phyloP scores from a whole-genome alignment of 805 yeast genomes.

The Nakazawaea anatomiae region DNA sequence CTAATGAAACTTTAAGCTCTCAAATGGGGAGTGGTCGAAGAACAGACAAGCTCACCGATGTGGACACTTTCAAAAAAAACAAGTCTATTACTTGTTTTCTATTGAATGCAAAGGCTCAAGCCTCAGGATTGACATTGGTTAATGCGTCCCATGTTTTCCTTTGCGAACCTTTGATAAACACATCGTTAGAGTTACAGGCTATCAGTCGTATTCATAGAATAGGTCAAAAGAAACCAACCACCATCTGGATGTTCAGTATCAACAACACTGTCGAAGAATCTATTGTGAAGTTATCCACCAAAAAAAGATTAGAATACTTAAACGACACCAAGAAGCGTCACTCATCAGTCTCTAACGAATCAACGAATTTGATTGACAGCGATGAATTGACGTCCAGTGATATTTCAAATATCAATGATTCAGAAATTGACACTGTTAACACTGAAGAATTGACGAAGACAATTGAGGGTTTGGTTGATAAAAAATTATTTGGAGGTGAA shows the following conservation, averaged over 20 bases:
- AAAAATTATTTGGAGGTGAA: slow-evolving; percentile 48
- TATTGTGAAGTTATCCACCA: slow-evolving; percentile 63
- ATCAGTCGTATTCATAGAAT: slow-evolving; percentile 88
- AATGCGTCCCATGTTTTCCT: slow-evolving; percentile 91
- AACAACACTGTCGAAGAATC: slow-evolving; percentile 85
- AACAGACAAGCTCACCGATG: slow-evolving; percentile 26
- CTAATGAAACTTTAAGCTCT: slow-evolving; percentile 28
- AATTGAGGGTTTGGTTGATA: slow-evolving; percentile 42
- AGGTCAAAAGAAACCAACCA: slow-evolving; percentile 78
- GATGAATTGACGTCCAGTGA: background rate
- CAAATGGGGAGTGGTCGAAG: slow-evolving; percentile 26
- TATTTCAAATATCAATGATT: slow-evolving; percentile 11
- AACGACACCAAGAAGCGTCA: slow-evolving; percentile 20
- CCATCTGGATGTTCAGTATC: slow-evolving; percentile 89
- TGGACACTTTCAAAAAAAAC: slow-evolving; percentile 55
- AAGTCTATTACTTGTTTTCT: slow-evolving; percentile 74
- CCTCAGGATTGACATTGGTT: slow-evolving; percentile 84
- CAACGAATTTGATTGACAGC: slow-evolving; percentile 6
- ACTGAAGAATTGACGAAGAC: slow-evolving; percentile 50
- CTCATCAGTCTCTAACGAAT: slow-evolving; percentile 14
- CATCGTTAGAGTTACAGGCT: slow-evolving; percentile 86
- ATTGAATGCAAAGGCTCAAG: slow-evolving; percentile 78
- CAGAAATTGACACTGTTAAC: slow-evolving; percentile 39
- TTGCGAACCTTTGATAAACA: slow-evolving; percentile 88
- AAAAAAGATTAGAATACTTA: slow-evolving; percentile 44